Evolutionary conservation across 192 early-diverging fungal species (phyloP).

Genomic region (Linnemannia zychae): DNA sequence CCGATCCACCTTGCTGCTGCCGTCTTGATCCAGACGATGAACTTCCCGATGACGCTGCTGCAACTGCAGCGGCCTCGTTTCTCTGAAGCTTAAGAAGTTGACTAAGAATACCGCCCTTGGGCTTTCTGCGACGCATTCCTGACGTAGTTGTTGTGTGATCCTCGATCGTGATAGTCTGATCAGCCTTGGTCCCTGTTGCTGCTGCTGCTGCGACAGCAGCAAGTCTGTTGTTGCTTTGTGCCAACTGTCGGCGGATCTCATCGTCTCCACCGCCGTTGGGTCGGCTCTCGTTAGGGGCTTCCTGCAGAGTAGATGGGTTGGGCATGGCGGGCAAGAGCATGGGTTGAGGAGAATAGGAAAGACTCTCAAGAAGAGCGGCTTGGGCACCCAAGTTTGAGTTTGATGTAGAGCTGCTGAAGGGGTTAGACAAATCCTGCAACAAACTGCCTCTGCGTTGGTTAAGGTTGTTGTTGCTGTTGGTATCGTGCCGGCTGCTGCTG

Average conservation of each 20-base stretch:
- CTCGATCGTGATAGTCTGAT: not conserved
- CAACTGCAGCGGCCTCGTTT: constrained; percentile 40
- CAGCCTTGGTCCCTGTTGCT: not conserved
- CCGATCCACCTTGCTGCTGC: not conserved
- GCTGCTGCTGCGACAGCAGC: not conserved
- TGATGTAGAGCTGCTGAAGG: constrained; percentile 12
- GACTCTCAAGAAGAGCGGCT: constrained; percentile 19
- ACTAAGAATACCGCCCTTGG: constrained; percentile 48
- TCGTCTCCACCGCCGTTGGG: not conserved
- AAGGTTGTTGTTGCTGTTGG: not conserved
- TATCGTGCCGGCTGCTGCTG: not conserved
- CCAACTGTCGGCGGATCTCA: constrained; percentile 14
- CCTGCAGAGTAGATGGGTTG: constrained; percentile 5
- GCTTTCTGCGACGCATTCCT: constrained; percentile 41
- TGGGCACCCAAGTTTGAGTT: constrained; percentile 25
- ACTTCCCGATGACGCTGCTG: constrained; percentile 10
- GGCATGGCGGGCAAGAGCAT: constrained; percentile 29
- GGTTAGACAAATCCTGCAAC: constrained; percentile 25
- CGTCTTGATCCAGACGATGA: not conserved
- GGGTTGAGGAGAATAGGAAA: constrained; percentile 26
- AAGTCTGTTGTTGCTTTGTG: constrained; percentile 6
- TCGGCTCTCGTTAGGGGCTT: constrained; percentile 24
- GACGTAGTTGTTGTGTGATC: not conserved
- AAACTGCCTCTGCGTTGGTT: not conserved
- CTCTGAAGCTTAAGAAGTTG: constrained; percentile 38